These are phyloP conservation scores for Acacia concinna DNA, from an alignment of 331 rosid genomes.

Conservation along the genomic window DNA sequence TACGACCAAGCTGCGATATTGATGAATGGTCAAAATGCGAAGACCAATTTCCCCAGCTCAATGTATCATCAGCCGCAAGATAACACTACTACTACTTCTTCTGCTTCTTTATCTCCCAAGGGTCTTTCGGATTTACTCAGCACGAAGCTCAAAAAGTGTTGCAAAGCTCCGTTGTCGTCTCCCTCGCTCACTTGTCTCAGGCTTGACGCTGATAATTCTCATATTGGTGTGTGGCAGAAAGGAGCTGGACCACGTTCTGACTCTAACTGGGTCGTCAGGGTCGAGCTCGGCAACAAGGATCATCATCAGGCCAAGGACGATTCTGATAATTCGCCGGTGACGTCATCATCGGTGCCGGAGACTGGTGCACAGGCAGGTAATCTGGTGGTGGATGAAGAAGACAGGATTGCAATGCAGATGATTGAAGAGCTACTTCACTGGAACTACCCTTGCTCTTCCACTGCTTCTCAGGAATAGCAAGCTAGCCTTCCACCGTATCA, in stretches of 20 bases:
- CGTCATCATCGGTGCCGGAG: background rate
- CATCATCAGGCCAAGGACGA: background rate
- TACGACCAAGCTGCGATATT: conserved; percentile 94
- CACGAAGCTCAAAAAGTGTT: conserved; percentile 79
- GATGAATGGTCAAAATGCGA: conserved; percentile 94
- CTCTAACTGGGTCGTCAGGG: conserved; percentile 94
- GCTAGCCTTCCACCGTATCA: background rate
- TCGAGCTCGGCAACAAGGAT: conserved; percentile 76
- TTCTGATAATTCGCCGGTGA: background rate
- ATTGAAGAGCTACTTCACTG: conserved; percentile 90
- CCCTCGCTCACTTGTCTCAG: conserved; percentile 94
- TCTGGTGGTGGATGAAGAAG: conserved; percentile 55
- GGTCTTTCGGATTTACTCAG: conserved; percentile 45
- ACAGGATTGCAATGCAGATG: conserved; percentile 89
- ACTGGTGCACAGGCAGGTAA: conserved; percentile 22
- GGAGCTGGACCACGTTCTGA: conserved; percentile 74
- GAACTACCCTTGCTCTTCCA: conserved; percentile 53
- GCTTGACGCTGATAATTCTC: conserved; percentile 88
- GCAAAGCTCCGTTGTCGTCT: conserved; percentile 66
- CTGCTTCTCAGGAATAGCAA: conserved; percentile 34
- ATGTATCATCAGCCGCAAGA: conserved; percentile 36
- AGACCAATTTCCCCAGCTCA: conserved; percentile 73
- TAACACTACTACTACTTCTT: conserved; percentile 53
- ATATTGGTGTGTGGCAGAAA: conserved; percentile 97
- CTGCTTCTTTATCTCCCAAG: conserved; percentile 13